Evolutionary conservation across 208 protist species (phyloP), one percentile per base, ranked within the genome.

Genomic region (Acanthamoeba lenticulata): DNA sequence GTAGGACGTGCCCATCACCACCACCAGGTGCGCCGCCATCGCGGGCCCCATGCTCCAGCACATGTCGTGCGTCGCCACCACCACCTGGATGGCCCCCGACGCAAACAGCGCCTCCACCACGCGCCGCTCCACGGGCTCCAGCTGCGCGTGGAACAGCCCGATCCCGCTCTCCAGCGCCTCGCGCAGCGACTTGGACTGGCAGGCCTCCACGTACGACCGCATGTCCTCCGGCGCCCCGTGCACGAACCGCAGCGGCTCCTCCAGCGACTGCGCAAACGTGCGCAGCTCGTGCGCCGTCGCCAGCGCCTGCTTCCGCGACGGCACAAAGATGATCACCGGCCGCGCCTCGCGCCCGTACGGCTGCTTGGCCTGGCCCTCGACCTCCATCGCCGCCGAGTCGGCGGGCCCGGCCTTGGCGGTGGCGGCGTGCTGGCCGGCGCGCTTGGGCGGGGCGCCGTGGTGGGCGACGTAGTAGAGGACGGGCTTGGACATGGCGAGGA

Each of bases 401-500:
- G 91, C 93, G 24, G 94, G 60, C 32, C 92, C 96, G 34, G 77
- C 60, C 74, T 96, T 95, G n/a, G 2, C 67, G 27, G 67, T 29
- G 86, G 81, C 7, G 81, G 36, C 32, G 27, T 24, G 32, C 74
- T 85, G n/a, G 42, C 45, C 52, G 29, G 44, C 34, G n/a, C 27
- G 15, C 7, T 91, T 42, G 1, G 98, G 97, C 62, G 97, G 97
- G 94, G 99, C 96, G 34, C 36, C 91, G 5, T 91, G 97, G 94
- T 99, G 99, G 32, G 99, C 98, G 79, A 98, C 97, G 97, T 99
- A 99, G 9, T 94, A 36, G 45, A 96, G 79, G 9, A 98, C 96
- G 34, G 99, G 99, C 97, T 99, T 99, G 97, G 99, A 99, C 99
- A 99, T 99, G 5, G 99, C 98, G 15, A 98, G 98, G 99, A 99